Conservation (phyloP, 176 grass and related monocot species). For the Aegilops umbellulata region DNA sequence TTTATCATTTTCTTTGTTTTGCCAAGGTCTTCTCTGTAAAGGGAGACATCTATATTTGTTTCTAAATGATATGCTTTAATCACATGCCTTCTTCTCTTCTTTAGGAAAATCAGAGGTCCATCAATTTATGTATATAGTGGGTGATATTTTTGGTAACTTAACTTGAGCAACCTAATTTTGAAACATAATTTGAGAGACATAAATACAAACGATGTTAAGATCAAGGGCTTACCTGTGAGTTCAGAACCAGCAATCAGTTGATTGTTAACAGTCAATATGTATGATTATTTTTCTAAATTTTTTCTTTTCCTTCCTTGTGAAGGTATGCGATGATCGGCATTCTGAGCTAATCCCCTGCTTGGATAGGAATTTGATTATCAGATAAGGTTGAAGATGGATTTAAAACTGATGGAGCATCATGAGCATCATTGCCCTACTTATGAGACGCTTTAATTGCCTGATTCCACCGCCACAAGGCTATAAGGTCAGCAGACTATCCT, state of each 20-base stretch:
- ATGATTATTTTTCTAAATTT: slow-evolving; percentile 15
- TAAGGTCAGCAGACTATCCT: slow-evolving; percentile 57
- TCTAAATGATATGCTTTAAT: too few relatives aligned
- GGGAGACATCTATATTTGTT: too few relatives aligned
- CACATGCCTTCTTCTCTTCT: too few relatives aligned
- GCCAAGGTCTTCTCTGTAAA: too few relatives aligned
- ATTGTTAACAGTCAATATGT: neutral
- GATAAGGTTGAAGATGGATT: slow-evolving; percentile 87
- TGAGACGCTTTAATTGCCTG: slow-evolving; percentile 87
- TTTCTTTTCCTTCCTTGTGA: neutral
- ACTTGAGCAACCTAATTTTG: too few relatives aligned
- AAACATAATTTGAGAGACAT: too few relatives aligned
- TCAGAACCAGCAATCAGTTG: neutral
- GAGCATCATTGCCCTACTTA: slow-evolving; percentile 89
- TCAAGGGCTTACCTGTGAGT: slow-evolving; percentile 85
- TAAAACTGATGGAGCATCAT: slow-evolving; percentile 96
- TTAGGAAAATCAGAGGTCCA: too few relatives aligned
- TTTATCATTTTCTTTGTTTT: too few relatives aligned
- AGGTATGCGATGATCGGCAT: slow-evolving; percentile 91
- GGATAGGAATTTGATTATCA: slow-evolving; percentile 98
- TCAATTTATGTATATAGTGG: too few relatives aligned
- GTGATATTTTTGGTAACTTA: too few relatives aligned
- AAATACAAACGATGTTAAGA: slow-evolving; percentile 46
- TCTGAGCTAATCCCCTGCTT: slow-evolving; percentile 95
- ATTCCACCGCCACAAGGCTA: slow-evolving; percentile 85